Conservation (phyloP, 2,329 filamentous ascomycete genomes). For the Chrysoporthe austroafricana region DNA sequence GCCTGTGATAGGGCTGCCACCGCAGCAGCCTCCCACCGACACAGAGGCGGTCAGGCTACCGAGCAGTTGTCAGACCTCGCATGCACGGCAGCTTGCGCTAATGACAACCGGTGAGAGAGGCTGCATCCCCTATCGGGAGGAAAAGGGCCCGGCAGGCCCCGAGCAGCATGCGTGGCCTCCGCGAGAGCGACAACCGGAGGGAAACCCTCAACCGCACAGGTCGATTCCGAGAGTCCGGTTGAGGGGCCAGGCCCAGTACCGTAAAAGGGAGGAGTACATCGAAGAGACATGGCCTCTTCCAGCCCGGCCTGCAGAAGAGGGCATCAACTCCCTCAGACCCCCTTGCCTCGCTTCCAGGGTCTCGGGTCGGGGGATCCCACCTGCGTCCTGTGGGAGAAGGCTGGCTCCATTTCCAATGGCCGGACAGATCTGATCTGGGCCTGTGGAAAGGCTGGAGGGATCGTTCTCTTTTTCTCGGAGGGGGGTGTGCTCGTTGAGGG, state of each 20-base stretch:
- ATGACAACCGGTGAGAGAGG: background rate
- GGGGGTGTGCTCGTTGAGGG: background rate
- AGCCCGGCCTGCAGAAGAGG: conserved; percentile 6
- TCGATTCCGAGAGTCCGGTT: background rate
- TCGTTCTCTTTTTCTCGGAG: background rate
- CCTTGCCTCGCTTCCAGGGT: conserved; percentile 15
- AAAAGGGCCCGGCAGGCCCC: background rate
- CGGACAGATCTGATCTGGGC: conserved; percentile 22
- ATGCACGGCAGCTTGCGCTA: background rate
- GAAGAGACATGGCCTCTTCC: background rate
- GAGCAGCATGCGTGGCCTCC: background rate
- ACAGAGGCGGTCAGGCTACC: background rate
- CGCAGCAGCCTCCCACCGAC: background rate
- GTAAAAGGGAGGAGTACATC: background rate
- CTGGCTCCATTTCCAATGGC: conserved; percentile 21
- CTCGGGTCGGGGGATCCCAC: conserved; percentile 14
- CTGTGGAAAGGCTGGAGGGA: conserved; percentile 8
- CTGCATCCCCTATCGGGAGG: background rate
- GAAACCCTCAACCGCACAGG: background rate
- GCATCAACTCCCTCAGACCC: conserved; percentile 18
- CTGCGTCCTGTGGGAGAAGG: background rate
- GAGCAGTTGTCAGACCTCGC: background rate
- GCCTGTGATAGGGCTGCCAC: background rate
- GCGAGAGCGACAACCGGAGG: background rate
- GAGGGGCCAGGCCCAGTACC: background rate